phyloP scores from a whole-genome alignment of 331 rosid species.

The Arachis monticola region DNA sequence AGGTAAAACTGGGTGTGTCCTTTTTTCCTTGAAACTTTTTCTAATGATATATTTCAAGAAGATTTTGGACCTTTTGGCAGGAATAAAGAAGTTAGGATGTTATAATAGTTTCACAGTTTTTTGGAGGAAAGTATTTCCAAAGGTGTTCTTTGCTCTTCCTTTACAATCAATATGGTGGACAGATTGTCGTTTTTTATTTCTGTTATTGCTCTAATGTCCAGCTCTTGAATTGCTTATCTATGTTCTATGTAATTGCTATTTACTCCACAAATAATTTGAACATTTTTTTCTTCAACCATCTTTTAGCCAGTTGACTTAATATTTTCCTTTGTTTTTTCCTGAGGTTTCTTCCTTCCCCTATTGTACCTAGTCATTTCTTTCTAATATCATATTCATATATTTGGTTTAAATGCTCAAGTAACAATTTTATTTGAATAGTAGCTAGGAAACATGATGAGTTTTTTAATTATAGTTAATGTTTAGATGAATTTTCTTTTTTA shows the following conservation, averaged over 20 bases:
- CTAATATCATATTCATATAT: background rate
- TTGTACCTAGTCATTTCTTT: background rate
- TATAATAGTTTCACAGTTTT: conserved; percentile 5
- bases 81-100: background rate
- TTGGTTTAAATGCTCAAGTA: background rate
- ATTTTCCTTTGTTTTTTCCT: background rate
- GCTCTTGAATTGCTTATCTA: background rate
- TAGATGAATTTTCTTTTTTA: background rate
- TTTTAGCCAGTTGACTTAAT: background rate
- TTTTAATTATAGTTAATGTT: background rate
- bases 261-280: background rate
- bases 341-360: conserved; percentile 5
- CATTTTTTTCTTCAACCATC: background rate
- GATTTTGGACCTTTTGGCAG: background rate
- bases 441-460: background rate
- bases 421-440: background rate
- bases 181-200: background rate
- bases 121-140: background rate
- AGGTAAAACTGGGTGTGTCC: background rate
- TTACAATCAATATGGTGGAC: background rate
- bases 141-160: background rate
- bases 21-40: background rate
- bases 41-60: background rate
- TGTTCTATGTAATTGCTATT: background rate
- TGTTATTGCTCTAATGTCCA: background rate